Evolutionary conservation across 1,284 basidiomycete genomes (phyloP), one percentile per base, ranked within the genome.

Genomic region (Ceratobasidium sp.): DNA sequence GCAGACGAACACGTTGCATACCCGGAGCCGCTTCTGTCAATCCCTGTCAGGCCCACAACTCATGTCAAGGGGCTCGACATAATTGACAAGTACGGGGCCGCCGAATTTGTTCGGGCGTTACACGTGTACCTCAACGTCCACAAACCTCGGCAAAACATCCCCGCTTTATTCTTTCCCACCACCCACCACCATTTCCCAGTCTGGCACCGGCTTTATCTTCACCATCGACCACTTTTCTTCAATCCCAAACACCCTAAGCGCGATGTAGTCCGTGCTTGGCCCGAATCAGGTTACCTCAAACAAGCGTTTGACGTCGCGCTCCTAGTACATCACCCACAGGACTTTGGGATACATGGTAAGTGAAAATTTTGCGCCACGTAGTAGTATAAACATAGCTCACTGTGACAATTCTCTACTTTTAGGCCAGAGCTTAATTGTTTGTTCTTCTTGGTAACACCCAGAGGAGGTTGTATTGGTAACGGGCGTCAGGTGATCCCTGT

Each of bases 331-430:
- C 17, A 23, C 17, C 23, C n/a, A 4, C 35, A 73, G 13, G 17
- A 11, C 20, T 49, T 58, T 28, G 56, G 42, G 13, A 20, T 66
- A 7, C 26, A 47, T 45, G 26, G 64, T 66, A 63, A 84, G 81
- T 73, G 81, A 2, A 7, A 20, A 7, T 74, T 78, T 17, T 84
- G 76, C 42, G 84, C 79, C 71, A 75, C 23, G n/a, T 33, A n/a
- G 28, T 28, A 31, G 8, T 35, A 17, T 26, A 15, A 17, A 47
- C 28, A 17, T 35, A 31, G 23, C 26, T 35, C 11, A 31, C 56
- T 7, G 23, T 28, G 20, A 28, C 26, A 23, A 28, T 28, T 28
- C n/a, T n/a, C n/a, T n/a, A n/a, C n/a, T n/a, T n/a, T n/a, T n/a
- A n/a, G n/a, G n/a, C n/a, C n/a, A n/a, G n/a, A n/a, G n/a, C n/a